phyloP scores from a whole-genome alignment of 768 basidiomycete genomes.

The Mycena vitilis region DNA sequence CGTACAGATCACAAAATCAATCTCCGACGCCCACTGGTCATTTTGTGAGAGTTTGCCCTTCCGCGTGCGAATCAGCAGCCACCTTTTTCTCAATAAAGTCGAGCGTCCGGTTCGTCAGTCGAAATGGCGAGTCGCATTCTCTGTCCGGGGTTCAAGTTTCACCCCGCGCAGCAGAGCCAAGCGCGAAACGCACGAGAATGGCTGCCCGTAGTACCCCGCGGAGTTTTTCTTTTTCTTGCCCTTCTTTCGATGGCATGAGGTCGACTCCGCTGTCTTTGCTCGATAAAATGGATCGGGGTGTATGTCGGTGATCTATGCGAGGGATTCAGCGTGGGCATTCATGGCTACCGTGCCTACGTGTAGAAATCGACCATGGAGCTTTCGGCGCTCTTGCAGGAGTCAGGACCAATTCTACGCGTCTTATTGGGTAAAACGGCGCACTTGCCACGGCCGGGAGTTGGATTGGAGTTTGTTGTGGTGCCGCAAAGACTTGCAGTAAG shows the following conservation, averaged over 20 bases:
- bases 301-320: conserved; percentile 72
- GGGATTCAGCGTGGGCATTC: not conserved
- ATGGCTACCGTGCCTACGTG: conserved; percentile 47
- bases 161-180: not conserved
- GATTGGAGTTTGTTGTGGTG: conserved; percentile 24
- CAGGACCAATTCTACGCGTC: conserved; percentile 1
- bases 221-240: conserved; percentile 63
- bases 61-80: too few relatives aligned
- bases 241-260: conserved; percentile 76
- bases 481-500: conserved; percentile 22
- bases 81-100: conserved; percentile 77
- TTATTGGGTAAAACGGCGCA: conserved; percentile 16
- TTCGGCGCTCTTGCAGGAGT: conserved; percentile 53
- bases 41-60: too few relatives aligned
- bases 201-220: conserved; percentile 74
- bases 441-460: conserved; percentile 24
- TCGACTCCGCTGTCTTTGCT: conserved; percentile 61
- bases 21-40: conserved; percentile 73
- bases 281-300: conserved; percentile 83
- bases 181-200: conserved; percentile 65
- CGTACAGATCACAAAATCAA: conserved; percentile 91
- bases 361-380: conserved; percentile 78
- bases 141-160: conserved; percentile 46
- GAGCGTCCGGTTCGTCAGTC: conserved; percentile 84
- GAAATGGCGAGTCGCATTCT: conserved; percentile 85